Conservation (phyloP, 108 stramenopile genomes). For the Pseudonitzschia multiseries region DNA sequence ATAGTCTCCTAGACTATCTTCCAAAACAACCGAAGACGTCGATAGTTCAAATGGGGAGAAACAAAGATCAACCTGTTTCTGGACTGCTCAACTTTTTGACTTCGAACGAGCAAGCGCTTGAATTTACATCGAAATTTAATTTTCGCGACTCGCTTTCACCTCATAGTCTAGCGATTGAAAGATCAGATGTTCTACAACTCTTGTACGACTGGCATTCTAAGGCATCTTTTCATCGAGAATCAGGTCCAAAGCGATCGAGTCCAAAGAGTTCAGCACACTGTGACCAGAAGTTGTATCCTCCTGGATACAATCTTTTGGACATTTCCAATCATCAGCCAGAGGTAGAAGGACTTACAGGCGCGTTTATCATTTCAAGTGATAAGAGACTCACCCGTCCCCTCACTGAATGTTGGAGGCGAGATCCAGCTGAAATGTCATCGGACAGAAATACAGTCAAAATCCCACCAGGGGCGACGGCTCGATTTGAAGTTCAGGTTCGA, state of each 20-base stretch:
- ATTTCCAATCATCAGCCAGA: neutral
- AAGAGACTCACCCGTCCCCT: constrained; percentile 30
- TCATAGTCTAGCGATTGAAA: constrained; percentile 20
- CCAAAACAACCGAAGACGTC: constrained; percentile 23
- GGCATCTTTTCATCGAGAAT: constrained; percentile 29
- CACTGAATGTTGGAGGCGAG: constrained; percentile 29
- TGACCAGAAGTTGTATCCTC: constrained; percentile 6
- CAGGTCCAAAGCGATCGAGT: neutral
- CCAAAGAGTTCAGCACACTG: constrained; percentile 5
- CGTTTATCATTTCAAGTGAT: constrained; percentile 61
- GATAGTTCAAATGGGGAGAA: constrained; percentile 31
- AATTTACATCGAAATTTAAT: constrained; percentile 26
- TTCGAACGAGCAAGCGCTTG: constrained; percentile 22
- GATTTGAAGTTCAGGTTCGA: constrained; percentile 57
- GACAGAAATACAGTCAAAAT: constrained; percentile 37
- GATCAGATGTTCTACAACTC: constrained; percentile 22
- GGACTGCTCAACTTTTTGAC: constrained; percentile 47
- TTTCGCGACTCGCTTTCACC: constrained; percentile 46
- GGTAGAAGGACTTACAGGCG: constrained; percentile 14
- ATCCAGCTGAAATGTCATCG: neutral
- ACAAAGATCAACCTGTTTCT: constrained; percentile 41
- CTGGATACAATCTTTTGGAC: constrained; percentile 15
- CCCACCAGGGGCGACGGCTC: constrained; percentile 67
- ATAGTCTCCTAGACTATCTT: constrained; percentile 50
- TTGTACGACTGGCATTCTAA: constrained; percentile 32